Conservation (phyloP, 225 moss, liverwort and hornwort genomes). For the Sphagnum tenellum region DNA sequence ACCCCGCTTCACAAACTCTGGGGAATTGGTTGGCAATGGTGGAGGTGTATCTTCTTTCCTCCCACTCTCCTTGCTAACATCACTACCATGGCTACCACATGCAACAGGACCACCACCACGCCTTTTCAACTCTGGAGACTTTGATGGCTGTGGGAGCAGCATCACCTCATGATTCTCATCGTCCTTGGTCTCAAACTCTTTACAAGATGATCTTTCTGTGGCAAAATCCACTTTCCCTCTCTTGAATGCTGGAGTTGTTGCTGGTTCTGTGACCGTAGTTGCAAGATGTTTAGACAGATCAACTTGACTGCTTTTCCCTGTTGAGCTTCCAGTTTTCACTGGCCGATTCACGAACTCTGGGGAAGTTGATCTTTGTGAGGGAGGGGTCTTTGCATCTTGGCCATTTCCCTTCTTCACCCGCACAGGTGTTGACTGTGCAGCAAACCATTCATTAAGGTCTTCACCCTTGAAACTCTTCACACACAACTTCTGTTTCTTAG, state of each 20-base stretch:
- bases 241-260: no score
- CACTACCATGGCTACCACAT: neutral
- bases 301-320: no score
- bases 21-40: conserved; percentile 71
- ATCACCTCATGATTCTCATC: conserved; percentile 11
- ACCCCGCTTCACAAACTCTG: conserved; percentile 77
- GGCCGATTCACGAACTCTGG: neutral
- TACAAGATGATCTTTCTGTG: neutral
- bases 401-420: neutral
- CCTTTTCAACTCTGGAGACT: conserved; percentile 37
- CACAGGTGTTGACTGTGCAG: neutral
- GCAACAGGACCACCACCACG: conserved; percentile 10
- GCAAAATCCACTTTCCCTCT: no score
- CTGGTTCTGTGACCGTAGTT: no score
- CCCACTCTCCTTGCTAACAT: conserved; percentile 1
- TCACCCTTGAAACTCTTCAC: conserved; percentile 8
- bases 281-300: no score
- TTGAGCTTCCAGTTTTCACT: neutral
- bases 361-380: neutral
- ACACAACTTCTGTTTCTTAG: conserved; percentile 13
- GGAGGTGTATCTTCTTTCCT: conserved; percentile 42
- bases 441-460: conserved; percentile 11
- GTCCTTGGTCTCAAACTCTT: neutral
- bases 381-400: neutral
- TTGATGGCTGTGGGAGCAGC: conserved; percentile 30